phyloP scores from a whole-genome alignment of 441 rosid genomes.

The Hura crepitans region DNA sequence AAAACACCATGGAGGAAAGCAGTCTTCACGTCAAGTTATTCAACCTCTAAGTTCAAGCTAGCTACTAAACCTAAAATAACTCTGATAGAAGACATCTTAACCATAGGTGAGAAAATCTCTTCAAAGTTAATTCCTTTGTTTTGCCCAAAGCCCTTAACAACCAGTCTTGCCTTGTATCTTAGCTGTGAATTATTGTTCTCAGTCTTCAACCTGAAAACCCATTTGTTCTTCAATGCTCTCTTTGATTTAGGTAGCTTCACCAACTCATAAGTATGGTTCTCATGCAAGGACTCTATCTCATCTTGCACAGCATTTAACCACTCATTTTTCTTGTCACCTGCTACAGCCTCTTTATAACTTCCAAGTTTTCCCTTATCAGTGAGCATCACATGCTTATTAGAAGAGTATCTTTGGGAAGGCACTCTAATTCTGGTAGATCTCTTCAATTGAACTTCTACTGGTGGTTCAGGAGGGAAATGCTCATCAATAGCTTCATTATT shows the following conservation, averaged over 20 bases:
- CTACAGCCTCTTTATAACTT: background rate
- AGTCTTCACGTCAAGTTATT: background rate
- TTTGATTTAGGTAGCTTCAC: too few species aligned
- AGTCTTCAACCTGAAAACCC: too few species aligned
- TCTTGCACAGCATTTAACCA: background rate
- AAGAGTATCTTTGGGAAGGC: background rate
- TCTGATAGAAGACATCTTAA: background rate
- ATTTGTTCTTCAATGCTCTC: too few species aligned
- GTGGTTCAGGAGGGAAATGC: background rate
- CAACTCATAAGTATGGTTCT: background rate
- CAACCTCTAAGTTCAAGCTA: too few species aligned
- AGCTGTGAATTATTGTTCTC: background rate
- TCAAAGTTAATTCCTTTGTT: background rate
- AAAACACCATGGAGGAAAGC: background rate
- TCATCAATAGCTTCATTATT: too few species aligned
- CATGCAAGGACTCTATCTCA: too few species aligned
- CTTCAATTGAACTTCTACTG: too few species aligned
- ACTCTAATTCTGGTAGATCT: background rate
- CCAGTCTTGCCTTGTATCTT: background rate
- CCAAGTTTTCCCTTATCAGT: background rate
- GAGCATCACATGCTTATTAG: background rate
- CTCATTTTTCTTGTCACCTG: background rate
- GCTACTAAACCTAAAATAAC: too few species aligned
- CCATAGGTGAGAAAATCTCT: background rate
- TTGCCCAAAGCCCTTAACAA: background rate